phyloP scores from a whole-genome alignment of 805 yeast genomes.

The Yarrowia deformans region DNA sequence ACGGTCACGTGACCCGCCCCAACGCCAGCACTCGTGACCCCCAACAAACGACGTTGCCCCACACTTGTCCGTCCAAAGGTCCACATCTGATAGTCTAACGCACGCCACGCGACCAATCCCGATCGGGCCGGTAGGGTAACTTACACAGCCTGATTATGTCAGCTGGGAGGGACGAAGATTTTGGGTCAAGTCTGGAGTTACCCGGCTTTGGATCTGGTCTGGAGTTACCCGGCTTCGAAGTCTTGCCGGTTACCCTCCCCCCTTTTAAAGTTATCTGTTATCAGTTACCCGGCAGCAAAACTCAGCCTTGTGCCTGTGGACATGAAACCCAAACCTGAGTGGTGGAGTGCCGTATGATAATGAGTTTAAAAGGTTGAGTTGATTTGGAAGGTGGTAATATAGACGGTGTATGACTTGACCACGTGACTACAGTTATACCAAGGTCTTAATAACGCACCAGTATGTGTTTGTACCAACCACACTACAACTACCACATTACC shows the following conservation, averaged over 20 bases:
- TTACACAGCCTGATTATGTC: conserved; percentile 8
- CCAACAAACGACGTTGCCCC: no score
- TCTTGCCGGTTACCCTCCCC: not conserved
- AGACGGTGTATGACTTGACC: no score
- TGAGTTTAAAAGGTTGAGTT: not conserved
- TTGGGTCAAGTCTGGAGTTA: not conserved
- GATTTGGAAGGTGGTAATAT: no score
- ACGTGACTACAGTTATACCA: no score
- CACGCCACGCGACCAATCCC: conserved; percentile 27
- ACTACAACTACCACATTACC: no score
- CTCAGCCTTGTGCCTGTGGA: not conserved
- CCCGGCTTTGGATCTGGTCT: not conserved
- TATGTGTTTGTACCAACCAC: no score
- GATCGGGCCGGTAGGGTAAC: conserved; percentile 15
- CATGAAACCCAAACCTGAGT: conserved; percentile 5
- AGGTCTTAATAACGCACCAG: no score
- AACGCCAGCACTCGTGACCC: no score
- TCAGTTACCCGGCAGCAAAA: conserved; percentile 9
- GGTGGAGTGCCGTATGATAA: conserved; percentile 17
- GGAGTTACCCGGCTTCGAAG: not conserved
- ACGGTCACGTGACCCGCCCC: no score
- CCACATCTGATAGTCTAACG: not conserved
- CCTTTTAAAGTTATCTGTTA: not conserved
- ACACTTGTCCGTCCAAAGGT: no score
- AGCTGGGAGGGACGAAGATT: not conserved